Evolutionary conservation across 768 basidiomycete species (phyloP).

Genomic region (Hygrocybe punicea): DNA sequence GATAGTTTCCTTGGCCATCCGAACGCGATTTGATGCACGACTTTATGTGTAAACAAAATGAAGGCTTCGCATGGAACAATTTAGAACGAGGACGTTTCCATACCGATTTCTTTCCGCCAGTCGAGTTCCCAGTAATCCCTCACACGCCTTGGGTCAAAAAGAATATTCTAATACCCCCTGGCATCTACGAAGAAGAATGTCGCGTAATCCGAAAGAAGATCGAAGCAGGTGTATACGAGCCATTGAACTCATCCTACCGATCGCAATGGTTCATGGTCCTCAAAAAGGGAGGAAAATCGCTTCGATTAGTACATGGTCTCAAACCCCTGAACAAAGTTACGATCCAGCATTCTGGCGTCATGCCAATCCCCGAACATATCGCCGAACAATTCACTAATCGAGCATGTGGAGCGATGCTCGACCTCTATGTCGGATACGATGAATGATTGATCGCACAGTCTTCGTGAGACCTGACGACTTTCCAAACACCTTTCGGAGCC

Average conservation of each 20-base stretch:
- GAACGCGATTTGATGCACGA: no score
- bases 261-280: conserved; percentile 40
- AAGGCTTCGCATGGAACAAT: conserved; percentile 31
- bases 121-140: conserved; percentile 31
- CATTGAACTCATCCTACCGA: conserved; percentile 36
- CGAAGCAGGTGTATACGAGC: conserved; percentile 39
- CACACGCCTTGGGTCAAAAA: conserved; percentile 34
- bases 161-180: conserved; percentile 33
- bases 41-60: no score
- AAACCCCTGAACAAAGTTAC: conserved; percentile 38
- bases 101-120: conserved; percentile 32
- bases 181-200: conserved; percentile 31
- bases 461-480: conserved; percentile 40
- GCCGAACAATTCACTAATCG: conserved; percentile 35
- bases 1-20: no score
- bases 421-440: conserved; percentile 39
- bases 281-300: conserved; percentile 37
- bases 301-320: conserved; percentile 36
- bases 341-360: conserved; percentile 35
- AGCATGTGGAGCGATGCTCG: conserved; percentile 30
- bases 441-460: conserved; percentile 16
- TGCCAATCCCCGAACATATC: conserved; percentile 31
- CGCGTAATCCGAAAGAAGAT: conserved; percentile 36
- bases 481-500: conserved; percentile 35
- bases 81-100: conserved; percentile 20